Percentiles rank a stretch among this genome's conserved stretches.
Evolutionary conservation across 441 rosid genomes (phyloP).

Genomic region (Bocquillonia castaneifolia): DNA sequence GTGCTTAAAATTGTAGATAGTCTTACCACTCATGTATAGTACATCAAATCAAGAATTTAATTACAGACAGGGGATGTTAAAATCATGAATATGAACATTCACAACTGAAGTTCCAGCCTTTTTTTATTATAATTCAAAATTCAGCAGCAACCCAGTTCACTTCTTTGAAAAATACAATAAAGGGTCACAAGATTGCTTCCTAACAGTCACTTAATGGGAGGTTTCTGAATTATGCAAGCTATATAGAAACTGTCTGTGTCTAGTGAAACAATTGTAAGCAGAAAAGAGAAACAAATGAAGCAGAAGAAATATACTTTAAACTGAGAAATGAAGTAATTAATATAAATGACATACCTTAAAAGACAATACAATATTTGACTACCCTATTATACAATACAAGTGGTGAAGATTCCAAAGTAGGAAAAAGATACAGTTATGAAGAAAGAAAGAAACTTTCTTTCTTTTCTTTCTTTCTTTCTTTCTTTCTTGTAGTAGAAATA

Average conservation of each 20-base stretch:
- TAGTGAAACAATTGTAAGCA: no score
- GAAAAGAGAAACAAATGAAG: no score
- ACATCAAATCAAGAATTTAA: not conserved
- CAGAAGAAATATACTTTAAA: no score
- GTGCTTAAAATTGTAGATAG: not conserved
- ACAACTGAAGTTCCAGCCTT: not conserved
- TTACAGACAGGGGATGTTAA: not conserved
- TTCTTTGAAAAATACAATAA: not conserved
- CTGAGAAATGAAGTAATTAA: no score
- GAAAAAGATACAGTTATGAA: not conserved
- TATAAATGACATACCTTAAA: no score
- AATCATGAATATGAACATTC: not conserved
- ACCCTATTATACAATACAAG: no score
- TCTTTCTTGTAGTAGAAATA: no score
- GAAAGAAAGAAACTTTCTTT: not conserved
- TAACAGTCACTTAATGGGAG: no score
- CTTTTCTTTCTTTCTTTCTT: no score
- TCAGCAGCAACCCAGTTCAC: not conserved
- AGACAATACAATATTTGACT: no score
- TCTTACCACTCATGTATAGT: not conserved
- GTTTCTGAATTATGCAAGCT: no score
- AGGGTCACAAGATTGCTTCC: not conserved
- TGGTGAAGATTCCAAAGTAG: slow-evolving; percentile 22
- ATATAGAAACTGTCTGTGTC: no score
- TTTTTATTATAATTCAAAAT: not conserved